Evolutionary conservation across 2,329 filamentous ascomycete genomes (phyloP).

Genomic region (Trichoderma gracile): DNA sequence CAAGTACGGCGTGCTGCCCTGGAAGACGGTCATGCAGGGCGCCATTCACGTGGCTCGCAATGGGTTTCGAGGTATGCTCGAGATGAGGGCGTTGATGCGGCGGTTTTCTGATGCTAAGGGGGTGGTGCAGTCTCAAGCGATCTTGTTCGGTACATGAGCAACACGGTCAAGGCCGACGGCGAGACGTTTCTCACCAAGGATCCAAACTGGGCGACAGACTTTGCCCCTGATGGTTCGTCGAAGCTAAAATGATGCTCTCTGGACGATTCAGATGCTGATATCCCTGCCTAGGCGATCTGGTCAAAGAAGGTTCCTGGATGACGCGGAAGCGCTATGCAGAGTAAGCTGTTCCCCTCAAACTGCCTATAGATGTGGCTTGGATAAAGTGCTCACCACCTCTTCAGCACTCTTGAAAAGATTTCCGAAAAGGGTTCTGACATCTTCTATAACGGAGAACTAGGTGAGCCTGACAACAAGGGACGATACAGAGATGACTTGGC

Average conservation of each 20-base stretch:
- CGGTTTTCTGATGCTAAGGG: background rate
- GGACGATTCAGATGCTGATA: constrained; percentile 6
- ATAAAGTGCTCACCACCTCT: constrained; percentile 20
- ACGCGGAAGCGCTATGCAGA: constrained; percentile 76
- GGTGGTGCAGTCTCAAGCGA: constrained; percentile 63
- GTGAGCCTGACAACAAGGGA: constrained; percentile 29
- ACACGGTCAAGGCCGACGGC: constrained; percentile 38
- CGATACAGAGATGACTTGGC: too few species aligned
- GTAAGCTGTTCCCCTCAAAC: constrained; percentile 34
- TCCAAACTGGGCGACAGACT: constrained; percentile 81
- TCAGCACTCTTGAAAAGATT: constrained; percentile 70
- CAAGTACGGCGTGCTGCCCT: constrained; percentile 69
- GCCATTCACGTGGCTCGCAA: constrained; percentile 71
- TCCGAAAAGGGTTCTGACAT: constrained; percentile 69
- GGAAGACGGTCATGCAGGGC: constrained; percentile 71
- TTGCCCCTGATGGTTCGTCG: constrained; percentile 69
- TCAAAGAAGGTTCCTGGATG: constrained; percentile 74
- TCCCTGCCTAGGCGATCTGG: constrained; percentile 52
- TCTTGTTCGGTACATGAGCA: constrained; percentile 70
- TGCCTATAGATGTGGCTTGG: background rate
- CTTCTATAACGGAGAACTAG: constrained; percentile 73
- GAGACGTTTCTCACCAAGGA: constrained; percentile 71
- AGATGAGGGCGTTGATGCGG: background rate
- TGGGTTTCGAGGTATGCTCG: constrained; percentile 58
- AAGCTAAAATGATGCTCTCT: background rate